Percentiles rank a stretch among this genome's conserved stretches.
phyloP scores from a whole-genome alignment of 2,329 filamentous ascomycete genomes.

The Penicillium glabrum region DNA sequence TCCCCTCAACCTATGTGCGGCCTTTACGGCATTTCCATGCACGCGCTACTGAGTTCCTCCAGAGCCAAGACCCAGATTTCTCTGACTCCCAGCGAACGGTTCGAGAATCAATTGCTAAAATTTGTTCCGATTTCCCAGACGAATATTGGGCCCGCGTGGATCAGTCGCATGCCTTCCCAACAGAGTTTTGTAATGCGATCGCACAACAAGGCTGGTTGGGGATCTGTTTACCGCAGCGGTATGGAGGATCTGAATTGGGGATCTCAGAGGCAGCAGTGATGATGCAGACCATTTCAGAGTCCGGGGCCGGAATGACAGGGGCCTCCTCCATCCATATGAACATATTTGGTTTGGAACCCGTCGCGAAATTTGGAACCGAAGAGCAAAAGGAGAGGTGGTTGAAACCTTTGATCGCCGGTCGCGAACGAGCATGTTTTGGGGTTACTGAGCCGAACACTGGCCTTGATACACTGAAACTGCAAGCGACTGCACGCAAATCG shows the following conservation, averaged over 20 bases:
- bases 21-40: slow-evolving; percentile 8
- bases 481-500: slow-evolving; percentile 36
- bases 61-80: slow-evolving; percentile 14
- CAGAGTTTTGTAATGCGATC: slow-evolving; percentile 42
- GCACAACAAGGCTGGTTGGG: slow-evolving; percentile 47
- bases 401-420: slow-evolving; percentile 40
- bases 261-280: slow-evolving; percentile 47
- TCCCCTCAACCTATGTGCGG: background rate
- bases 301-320: slow-evolving; percentile 45
- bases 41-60: slow-evolving; percentile 24
- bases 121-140: slow-evolving; percentile 44
- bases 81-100: slow-evolving; percentile 31
- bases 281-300: slow-evolving; percentile 51
- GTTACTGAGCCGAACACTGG: slow-evolving; percentile 23
- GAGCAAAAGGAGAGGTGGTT: slow-evolving; percentile 45
- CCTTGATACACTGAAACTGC: slow-evolving; percentile 44
- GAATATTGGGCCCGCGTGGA: slow-evolving; percentile 46
- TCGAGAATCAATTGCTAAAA: slow-evolving; percentile 45
- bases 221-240: slow-evolving; percentile 45
- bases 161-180: slow-evolving; percentile 37
- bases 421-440: slow-evolving; percentile 44
- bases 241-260: slow-evolving; percentile 45
- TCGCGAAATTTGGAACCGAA: slow-evolving; percentile 45
- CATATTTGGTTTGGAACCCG: slow-evolving; percentile 48
- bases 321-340: slow-evolving; percentile 50